phyloP scores from a whole-genome alignment of 768 basidiomycete species.

The Xerocomellus chrysenteron region DNA sequence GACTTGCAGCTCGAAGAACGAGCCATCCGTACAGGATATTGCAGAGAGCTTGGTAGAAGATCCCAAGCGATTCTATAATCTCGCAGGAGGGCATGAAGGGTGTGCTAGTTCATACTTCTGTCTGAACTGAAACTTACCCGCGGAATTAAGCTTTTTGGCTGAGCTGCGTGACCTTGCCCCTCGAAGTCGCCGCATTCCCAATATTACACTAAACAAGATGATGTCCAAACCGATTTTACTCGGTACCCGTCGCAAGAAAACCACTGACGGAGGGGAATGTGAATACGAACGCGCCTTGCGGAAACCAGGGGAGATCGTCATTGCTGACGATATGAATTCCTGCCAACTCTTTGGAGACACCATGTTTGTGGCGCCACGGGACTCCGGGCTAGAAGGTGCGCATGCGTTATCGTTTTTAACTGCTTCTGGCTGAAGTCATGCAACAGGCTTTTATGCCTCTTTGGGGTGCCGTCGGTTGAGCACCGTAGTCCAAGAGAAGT shows the following conservation, averaged over 20 bases:
- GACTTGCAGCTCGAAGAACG: slow-evolving; percentile 79
- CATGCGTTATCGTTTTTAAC: background rate
- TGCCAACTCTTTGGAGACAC: slow-evolving; percentile 71
- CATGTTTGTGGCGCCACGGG: slow-evolving; percentile 76
- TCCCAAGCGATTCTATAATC: slow-evolving; percentile 63
- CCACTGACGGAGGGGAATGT: slow-evolving; percentile 53
- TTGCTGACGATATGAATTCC: slow-evolving; percentile 80
- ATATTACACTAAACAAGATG: slow-evolving; percentile 54
- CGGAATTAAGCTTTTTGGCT: slow-evolving; percentile 56
- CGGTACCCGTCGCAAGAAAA: slow-evolving; percentile 57
- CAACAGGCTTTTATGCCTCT: slow-evolving; percentile 61
- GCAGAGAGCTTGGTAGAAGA: slow-evolving; percentile 63
- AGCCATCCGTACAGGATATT: slow-evolving; percentile 81
- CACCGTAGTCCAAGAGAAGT: slow-evolving; percentile 60
- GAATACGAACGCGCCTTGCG: slow-evolving; percentile 54
- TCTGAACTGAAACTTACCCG: background rate
- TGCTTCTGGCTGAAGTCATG: background rate
- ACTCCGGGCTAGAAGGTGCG: slow-evolving; percentile 76
- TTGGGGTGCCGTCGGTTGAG: slow-evolving; percentile 55
- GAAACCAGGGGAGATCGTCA: slow-evolving; percentile 62
- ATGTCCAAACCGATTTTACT: slow-evolving; percentile 66
- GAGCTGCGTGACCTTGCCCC: slow-evolving; percentile 82
- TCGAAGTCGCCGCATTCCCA: slow-evolving; percentile 53
- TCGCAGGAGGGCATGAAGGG: slow-evolving; percentile 64
- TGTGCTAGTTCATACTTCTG: slow-evolving; percentile 32